These are phyloP conservation scores for Malassezia vespertilionis DNA, from an alignment of 1,284 basidiomycete genomes.

Conservation along the genomic window DNA sequence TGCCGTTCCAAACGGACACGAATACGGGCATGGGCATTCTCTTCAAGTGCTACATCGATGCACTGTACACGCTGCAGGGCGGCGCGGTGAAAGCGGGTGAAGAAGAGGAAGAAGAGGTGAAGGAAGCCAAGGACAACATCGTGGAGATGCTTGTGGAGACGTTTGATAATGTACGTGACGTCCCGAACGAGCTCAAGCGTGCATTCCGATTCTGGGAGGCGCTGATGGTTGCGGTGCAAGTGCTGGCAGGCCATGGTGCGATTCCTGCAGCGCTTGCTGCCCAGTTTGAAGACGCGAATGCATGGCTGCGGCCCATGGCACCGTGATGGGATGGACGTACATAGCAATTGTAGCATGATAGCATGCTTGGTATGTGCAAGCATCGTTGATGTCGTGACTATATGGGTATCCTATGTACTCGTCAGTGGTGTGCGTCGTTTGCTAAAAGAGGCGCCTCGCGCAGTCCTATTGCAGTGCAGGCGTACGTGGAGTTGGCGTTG, in stretches of 20 bases:
- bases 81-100: constrained; percentile 53
- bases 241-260: constrained; percentile 57
- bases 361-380: too few species aligned
- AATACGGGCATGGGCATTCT: constrained; percentile 97
- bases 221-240: constrained; percentile 74
- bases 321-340: too few species aligned
- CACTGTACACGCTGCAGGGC: constrained; percentile 63
- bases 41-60: constrained; percentile 75
- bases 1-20: constrained; percentile 75
- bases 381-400: too few species aligned
- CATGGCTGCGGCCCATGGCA: constrained; percentile 62
- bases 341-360: too few species aligned
- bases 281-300: constrained; percentile 87
- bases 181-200: constrained; percentile 76
- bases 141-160: constrained; percentile 84
- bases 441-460: too few species aligned
- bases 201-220: constrained; percentile 98
- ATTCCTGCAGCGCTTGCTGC: constrained; percentile 71
- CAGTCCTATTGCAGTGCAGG: too few species aligned
- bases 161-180: constrained; percentile 76
- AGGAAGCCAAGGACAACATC: constrained; percentile 72
- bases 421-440: too few species aligned
- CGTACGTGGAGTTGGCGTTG: too few species aligned
- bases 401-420: too few species aligned
- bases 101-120: constrained; percentile 62